phyloP scores from a whole-genome alignment of 306 rosid genomes.

The Citrullus mucosospermus region DNA sequence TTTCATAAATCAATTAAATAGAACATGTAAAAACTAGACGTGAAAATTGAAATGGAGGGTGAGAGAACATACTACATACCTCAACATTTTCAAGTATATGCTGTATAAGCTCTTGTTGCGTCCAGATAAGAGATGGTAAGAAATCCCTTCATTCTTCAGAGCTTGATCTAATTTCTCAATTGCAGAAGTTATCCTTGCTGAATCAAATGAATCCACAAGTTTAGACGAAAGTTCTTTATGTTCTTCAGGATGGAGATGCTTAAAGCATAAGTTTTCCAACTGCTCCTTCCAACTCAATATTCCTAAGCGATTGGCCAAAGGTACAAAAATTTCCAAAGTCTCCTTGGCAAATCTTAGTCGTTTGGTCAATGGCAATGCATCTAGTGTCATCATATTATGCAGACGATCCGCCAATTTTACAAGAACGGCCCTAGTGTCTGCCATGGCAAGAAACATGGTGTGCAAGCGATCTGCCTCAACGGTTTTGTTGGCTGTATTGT shows the following conservation, averaged over 20 bases:
- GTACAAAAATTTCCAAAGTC: conserved; percentile 86
- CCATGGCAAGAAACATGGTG: conserved; percentile 95
- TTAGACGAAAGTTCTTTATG: conserved; percentile 58
- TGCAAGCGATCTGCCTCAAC: conserved; percentile 87
- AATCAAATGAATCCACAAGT: conserved; percentile 63
- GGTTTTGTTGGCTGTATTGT: conserved; percentile 71
- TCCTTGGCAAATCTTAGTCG: conserved; percentile 92
- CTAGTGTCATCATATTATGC: conserved; percentile 92
- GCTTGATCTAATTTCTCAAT: conserved; percentile 43
- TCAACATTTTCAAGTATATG: conserved; percentile 71
- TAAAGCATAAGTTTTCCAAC: conserved; percentile 73
- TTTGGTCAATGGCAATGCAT: conserved; percentile 60
- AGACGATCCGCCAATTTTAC: conserved; percentile 85
- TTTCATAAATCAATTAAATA: conserved; percentile 26
- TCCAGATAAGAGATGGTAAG: conserved; percentile 72
- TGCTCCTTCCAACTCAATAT: conserved; percentile 87
- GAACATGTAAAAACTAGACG: not conserved
- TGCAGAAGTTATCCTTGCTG: conserved; percentile 66
- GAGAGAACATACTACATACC: conserved; percentile 22
- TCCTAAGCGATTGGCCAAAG: conserved; percentile 92
- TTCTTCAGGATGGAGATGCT: conserved; percentile 67
- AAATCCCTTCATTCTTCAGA: conserved; percentile 52
- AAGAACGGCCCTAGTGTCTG: conserved; percentile 93
- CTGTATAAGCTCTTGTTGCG: conserved; percentile 94
- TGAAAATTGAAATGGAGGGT: not conserved